Evolutionary conservation across 805 yeast species (phyloP).

Genomic region (Candida saitoana): DNA sequence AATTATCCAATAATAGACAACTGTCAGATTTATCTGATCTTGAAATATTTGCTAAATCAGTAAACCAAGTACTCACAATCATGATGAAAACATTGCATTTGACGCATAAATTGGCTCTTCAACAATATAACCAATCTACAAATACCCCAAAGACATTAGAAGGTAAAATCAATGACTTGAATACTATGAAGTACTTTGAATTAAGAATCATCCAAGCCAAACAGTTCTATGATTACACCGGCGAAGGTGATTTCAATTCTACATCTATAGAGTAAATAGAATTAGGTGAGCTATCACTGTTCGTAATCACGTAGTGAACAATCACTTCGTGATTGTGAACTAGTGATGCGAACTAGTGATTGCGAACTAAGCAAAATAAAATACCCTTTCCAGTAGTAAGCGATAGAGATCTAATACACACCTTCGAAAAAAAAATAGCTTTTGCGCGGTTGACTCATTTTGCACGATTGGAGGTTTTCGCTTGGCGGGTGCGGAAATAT

Average conservation of each 20-base stretch:
- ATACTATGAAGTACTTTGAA: slow-evolving; percentile 69
- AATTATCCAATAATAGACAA: slow-evolving; percentile 33
- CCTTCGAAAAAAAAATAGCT: no score
- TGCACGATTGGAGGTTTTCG: no score
- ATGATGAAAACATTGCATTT: slow-evolving; percentile 49
- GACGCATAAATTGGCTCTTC: slow-evolving; percentile 41
- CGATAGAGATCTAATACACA: no score
- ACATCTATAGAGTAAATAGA: slow-evolving; percentile 2
- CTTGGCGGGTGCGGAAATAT: no score
- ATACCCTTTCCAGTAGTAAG: no score
- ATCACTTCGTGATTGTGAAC: no score
- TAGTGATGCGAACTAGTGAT: no score
- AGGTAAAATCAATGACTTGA: slow-evolving; percentile 54
- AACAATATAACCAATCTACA: slow-evolving; percentile 25
- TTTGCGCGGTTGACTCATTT: no score
- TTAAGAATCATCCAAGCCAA: slow-evolving; percentile 61
- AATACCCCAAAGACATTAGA: slow-evolving; percentile 8
- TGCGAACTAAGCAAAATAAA: no score
- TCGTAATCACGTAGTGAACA: background rate
- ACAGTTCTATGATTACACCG: slow-evolving; percentile 29
- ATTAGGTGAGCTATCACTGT: background rate
- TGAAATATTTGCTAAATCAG: no score
- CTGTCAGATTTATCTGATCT: slow-evolving; percentile 9
- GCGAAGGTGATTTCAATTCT: slow-evolving; percentile 17
- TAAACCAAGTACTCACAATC: slow-evolving; percentile 52